phyloP scores from a whole-genome alignment of 2,329 filamentous ascomycete genomes.

The Colletotrichum phormii region DNA sequence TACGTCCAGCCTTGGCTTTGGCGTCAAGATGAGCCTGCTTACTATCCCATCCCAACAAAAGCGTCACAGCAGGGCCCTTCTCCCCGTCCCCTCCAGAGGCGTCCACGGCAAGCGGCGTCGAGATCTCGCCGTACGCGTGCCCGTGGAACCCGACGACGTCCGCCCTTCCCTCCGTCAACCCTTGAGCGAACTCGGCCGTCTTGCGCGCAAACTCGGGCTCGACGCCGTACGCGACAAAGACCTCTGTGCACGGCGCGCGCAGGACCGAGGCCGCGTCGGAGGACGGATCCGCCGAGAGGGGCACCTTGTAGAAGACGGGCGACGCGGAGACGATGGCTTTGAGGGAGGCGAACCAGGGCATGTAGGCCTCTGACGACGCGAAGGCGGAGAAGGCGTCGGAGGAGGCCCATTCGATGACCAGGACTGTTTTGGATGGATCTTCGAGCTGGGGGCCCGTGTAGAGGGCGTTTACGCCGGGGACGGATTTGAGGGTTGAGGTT shows the following conservation, averaged over 20 bases:
- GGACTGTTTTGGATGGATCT: slow-evolving; percentile 46
- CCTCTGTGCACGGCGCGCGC: slow-evolving; percentile 51
- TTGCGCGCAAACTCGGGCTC: slow-evolving; percentile 43
- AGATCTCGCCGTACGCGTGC: slow-evolving; percentile 47
- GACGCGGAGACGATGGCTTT: slow-evolving; percentile 42
- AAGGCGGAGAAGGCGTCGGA: slow-evolving; percentile 51
- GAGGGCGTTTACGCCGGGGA: slow-evolving; percentile 47
- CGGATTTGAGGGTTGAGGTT: slow-evolving; percentile 33
- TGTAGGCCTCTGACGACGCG: slow-evolving; percentile 52
- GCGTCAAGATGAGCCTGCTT: slow-evolving; percentile 49
- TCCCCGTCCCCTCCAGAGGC: slow-evolving; percentile 38
- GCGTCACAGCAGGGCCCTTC: slow-evolving; percentile 45
- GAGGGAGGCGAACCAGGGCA: slow-evolving; percentile 53
- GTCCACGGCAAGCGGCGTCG: slow-evolving; percentile 43
- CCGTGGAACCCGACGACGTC: slow-evolving; percentile 44
- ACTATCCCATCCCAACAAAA: slow-evolving; percentile 54
- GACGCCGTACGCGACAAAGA: slow-evolving; percentile 49
- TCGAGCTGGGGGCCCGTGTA: slow-evolving; percentile 51
- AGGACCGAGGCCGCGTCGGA: slow-evolving; percentile 43
- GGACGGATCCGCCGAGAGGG: slow-evolving; percentile 6
- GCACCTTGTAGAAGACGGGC: slow-evolving; percentile 40
- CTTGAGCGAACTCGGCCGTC: slow-evolving; percentile 35
- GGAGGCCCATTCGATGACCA: slow-evolving; percentile 50
- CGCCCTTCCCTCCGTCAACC: no score
- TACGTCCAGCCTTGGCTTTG: slow-evolving; percentile 40